Evolutionary conservation across 176 grass and related monocot species (phyloP), one percentile per base, ranked within the genome.

Genomic region (Rhynchospora breviuscula): DNA sequence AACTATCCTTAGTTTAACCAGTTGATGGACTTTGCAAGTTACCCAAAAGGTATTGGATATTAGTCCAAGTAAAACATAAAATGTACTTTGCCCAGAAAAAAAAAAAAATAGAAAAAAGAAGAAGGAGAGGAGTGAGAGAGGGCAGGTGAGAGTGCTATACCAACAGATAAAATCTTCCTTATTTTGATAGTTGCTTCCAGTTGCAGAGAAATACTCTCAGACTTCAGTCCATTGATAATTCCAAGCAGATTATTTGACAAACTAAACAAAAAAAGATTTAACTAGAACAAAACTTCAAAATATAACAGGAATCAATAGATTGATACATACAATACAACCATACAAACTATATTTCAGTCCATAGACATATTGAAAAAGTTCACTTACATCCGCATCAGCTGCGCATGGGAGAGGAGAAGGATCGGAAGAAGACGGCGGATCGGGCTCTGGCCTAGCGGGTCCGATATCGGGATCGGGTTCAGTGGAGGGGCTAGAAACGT

Each of bases 91-190:
- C 10, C 8, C 12, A 48, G 48, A 29, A 29, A 48, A 48, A 57
- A 57, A 57, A 57, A 40, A 40, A 2, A 40, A 40, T 40, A 18
- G 13, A 44, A 72, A 18, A 45, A 29, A 29, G 26, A 29, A 64
- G 22, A 22, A 10, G 4, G 35, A 40, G 35, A 40, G 35, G 35
- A 40, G 35, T 40, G 35, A 40, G 35, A n/a, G 17, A 23, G 5
- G 12, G 35, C n/a, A 44, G 43, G 26, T 80, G 40, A 40, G 18
- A 46, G 11, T 48, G 57, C n/a, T 45, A 23, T 92, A 97, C 94
- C 92, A 1, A 86, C 84, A 83, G 92, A 91, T 14, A 97, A 84
- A 78, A 97, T 90, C 85, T 88, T 94, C 73, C 89, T 94, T 85
- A 94, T 89, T 67, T 92, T 74, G 26, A 84, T 59, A 72, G 89